Percentiles rank a stretch among this genome's conserved stretches.
Conservation (phyloP, 2,329 filamentous ascomycete species). For the Biscogniauxia sp. region DNA sequence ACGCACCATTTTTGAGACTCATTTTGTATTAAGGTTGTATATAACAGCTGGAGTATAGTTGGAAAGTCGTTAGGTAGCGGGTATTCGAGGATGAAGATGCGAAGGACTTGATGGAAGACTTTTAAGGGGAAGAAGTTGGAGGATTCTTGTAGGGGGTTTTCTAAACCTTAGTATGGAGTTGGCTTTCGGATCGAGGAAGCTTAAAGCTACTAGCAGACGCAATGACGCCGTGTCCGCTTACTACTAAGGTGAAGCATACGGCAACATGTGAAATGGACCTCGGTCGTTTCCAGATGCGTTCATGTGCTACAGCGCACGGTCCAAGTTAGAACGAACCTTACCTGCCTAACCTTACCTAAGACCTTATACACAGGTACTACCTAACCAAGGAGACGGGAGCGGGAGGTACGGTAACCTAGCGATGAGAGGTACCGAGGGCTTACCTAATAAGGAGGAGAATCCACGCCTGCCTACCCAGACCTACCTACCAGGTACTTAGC, state of each 20-base stretch:
- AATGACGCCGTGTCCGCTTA: constrained; percentile 24
- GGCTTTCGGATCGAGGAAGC: constrained; percentile 19
- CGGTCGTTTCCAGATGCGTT: constrained; percentile 27
- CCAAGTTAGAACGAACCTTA: constrained; percentile 3
- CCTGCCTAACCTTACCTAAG: not conserved
- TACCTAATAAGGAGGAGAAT: too few relatives aligned
- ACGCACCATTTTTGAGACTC: constrained; percentile 71
- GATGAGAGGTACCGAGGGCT: too few relatives aligned
- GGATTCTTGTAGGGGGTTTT: constrained; percentile 14
- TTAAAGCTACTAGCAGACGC: constrained; percentile 12
- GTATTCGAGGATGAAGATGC: constrained; percentile 2
- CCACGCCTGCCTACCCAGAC: too few relatives aligned
- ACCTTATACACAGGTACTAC: too few relatives aligned
- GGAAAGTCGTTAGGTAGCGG: not conserved
- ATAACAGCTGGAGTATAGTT: not conserved
- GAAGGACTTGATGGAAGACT: not conserved
- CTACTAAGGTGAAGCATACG: not conserved
- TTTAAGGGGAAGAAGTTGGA: not conserved
- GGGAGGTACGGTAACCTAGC: too few relatives aligned
- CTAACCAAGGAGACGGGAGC: too few relatives aligned
- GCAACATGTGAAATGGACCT: constrained; percentile 34
- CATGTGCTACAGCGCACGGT: constrained; percentile 12
- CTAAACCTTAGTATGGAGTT: constrained; percentile 2
- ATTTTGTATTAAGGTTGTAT: constrained; percentile 44
- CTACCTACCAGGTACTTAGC: too few relatives aligned